Base-by-base conservation (phyloP, 768 basidiomycete genomes). In the Pulveroboletus sp. region DNA sequence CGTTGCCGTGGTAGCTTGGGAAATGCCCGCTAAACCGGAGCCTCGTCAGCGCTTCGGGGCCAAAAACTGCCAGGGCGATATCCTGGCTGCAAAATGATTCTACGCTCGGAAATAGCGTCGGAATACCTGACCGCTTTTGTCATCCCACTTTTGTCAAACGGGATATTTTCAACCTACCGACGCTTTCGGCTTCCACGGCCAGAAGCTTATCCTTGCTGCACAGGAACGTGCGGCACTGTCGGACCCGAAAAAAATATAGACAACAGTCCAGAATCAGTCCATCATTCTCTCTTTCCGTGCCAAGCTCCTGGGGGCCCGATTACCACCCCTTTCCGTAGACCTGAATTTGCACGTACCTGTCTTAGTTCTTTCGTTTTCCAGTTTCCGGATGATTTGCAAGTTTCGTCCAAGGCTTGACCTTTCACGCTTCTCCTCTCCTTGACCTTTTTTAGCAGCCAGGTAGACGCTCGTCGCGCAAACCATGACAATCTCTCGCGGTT, bases 201-300 rank as follows among this genome's bases (percentile, higher is more conserved):
- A 91, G 67, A 55, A 85, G 85, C 40, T 78, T 82, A 66, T 92
- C 89, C 40, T 74, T 79, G 48, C 80, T 87, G 62, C 83, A 82
- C 37, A 89, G 56, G 45, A 77, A 69, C n/a, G 83, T 83, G 51
- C 66, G 72, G n/a, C 72, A 69, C 38, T 59, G 67, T 22, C 68
- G 72, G 32, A 56, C 65, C 46, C 58, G 64, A 40, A 51, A 45
- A 54, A 84, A 88, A 63, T 82, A 85, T 56, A 74, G 69, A 59
- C 83, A 86, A 57, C 89, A 92, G 62, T 91, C 90, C 45, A 86
- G 67, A 57, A 93, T 89, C 32, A 85, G 67, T 44, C 74, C 73
- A 58, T 93, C 89, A 58, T 89, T 89, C 50, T 58, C 65, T 60
- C 74, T 73, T 53, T 75, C 74, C 43, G 52, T 55, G 23, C 60